Conservation (phyloP, 352 stramenopile genomes). For the Pythium utonaiense region DNA sequence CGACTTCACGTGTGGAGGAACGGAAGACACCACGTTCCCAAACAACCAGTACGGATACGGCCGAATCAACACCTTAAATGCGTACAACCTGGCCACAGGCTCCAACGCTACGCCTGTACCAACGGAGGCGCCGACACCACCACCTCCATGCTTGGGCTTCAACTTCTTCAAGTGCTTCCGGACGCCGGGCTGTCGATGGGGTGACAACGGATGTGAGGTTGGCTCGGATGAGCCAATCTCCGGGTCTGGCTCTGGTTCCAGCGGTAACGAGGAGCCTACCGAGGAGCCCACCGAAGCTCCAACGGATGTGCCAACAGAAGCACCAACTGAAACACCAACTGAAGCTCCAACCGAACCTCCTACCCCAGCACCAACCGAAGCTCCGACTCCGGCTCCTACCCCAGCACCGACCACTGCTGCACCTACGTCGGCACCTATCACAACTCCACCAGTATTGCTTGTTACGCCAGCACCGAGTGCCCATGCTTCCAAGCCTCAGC, state of each 20-base stretch:
- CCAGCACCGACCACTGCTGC: not conserved
- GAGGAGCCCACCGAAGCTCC: not conserved
- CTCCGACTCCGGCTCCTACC: not conserved
- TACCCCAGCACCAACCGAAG: not conserved
- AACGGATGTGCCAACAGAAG: not conserved
- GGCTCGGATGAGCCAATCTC: not conserved
- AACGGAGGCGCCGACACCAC: not conserved
- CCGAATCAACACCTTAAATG: conserved; percentile 19
- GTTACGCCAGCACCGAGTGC: not conserved
- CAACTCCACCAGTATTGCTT: not conserved
- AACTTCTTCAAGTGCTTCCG: not conserved
- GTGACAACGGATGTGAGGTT: not conserved
- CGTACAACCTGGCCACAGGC: no score
- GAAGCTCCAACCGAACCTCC: not conserved
- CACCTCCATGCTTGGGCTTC: not conserved
- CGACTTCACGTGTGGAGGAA: conserved; percentile 15
- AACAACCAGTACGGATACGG: conserved; percentile 34
- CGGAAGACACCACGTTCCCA: conserved; percentile 16
- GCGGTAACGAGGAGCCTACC: not conserved
- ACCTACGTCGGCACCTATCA: not conserved
- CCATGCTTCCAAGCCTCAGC: not conserved
- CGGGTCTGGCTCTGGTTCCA: not conserved
- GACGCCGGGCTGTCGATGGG: not conserved
- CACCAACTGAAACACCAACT: not conserved
- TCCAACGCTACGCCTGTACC: not conserved